Conservation (phyloP, 441 rosid genomes). For the Gossypium trilobum region DNA sequence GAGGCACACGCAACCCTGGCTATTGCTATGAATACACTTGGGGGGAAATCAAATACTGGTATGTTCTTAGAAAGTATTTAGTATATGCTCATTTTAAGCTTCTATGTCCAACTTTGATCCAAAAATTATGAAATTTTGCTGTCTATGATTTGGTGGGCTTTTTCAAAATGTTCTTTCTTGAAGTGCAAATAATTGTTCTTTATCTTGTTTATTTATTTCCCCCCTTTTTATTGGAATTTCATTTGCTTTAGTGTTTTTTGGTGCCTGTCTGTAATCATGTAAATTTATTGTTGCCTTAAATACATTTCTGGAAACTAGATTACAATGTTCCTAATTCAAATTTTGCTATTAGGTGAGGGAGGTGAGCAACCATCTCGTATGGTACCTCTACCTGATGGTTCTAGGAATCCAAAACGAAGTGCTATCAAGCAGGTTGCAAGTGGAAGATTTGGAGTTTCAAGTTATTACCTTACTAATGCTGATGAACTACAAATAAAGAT, state of each 20-base stretch:
- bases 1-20: slow-evolving; percentile 93
- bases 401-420: slow-evolving; percentile 90
- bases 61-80: slow-evolving; percentile 4
- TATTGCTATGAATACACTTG: slow-evolving; percentile 90
- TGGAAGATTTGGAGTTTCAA: slow-evolving; percentile 98
- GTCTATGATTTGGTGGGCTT: not conserved
- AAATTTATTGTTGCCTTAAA: not conserved
- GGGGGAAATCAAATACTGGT: slow-evolving; percentile 99
- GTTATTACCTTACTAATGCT: slow-evolving; percentile 94
- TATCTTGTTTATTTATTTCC: not conserved
- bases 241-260: not conserved
- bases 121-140: not conserved
- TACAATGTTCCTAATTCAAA: slow-evolving; percentile 1
- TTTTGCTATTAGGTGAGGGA: slow-evolving; percentile 73
- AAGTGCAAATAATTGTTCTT: not conserved
- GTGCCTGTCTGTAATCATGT: not conserved
- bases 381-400: slow-evolving; percentile 91
- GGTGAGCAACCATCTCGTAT: slow-evolving; percentile 98
- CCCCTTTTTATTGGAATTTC: not conserved
- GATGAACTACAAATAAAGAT: slow-evolving; percentile 97
- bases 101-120: not conserved
- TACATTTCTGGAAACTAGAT: not conserved
- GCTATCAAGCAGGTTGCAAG: slow-evolving; percentile 99
- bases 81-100: not conserved
- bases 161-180: not conserved